Evolutionary conservation across 805 yeast genomes (phyloP), one percentile per base, ranked within the genome.

Genomic region (Candida pseudofarinosa): DNA sequence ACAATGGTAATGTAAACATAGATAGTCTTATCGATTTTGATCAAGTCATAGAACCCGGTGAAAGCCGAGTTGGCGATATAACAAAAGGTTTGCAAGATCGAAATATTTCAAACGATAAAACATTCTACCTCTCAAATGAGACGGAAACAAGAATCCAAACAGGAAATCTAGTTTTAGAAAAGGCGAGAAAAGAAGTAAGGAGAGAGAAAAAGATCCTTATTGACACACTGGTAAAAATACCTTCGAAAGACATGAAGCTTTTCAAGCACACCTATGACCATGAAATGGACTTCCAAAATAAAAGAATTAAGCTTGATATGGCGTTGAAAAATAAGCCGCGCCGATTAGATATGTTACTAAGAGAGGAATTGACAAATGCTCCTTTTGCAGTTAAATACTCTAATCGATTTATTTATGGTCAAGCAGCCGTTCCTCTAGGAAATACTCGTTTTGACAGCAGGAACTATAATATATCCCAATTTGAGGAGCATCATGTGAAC

Each of bases 21-120:
- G 20, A 35, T 13, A 36, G 35, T 19, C 23, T 28, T 6, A 31
- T 31, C 17, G 40, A 41, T 28, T 37, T 41, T 5, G 40, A 36
- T 15, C 32, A 35, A 31, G 18, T 36, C 3, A 35, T 37, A 14
- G 43, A 35, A 18, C 26, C 19, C 2, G 31, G 33, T 4, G 39
- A 4, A 3, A 35, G 16, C 15, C 13, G 18, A 19, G 15, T 20
- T 4, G 39, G 33, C n/a, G 31, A 19, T n/a, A 38, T 28, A 5
- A 32, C 36, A 37, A 34, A 33, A 6, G 31, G 37, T 3, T 36
- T 31, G n/a, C 15, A 20, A 19, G 42, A 38, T 6, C 38, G 39
- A 26, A 39, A 37, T 33, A 46, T 42, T 10, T 40, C 20, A 23
- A 35, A 41, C 18, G 47, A 41, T 20, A 41, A 43, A 19, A 33